phyloP scores from a whole-genome alignment of 2,329 filamentous ascomycete genomes.

The Botryotinia convoluta region DNA sequence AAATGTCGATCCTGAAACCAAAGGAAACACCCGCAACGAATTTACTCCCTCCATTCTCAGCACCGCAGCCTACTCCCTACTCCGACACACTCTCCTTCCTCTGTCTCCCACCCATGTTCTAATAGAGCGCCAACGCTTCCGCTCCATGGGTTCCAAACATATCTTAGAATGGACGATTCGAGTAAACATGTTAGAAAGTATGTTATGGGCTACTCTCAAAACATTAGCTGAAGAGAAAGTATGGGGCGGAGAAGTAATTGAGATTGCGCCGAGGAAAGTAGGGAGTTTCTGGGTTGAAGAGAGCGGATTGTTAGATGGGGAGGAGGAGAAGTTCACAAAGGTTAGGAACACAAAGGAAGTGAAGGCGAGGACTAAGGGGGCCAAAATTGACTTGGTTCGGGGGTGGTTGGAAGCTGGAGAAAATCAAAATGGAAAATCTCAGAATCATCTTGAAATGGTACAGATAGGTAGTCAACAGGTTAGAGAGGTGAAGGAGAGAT shows the following conservation, averaged over 20 bases:
- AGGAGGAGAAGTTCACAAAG: conserved; percentile 33
- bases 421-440: neutral
- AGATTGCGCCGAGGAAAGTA: conserved; percentile 54
- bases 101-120: conserved; percentile 66
- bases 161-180: conserved; percentile 81
- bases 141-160: conserved; percentile 60
- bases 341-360: conserved; percentile 43
- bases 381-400: conserved; percentile 62
- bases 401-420: conserved; percentile 46
- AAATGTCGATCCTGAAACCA: neutral
- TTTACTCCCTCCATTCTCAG: conserved; percentile 56
- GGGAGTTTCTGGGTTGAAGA: conserved; percentile 53
- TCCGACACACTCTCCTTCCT: conserved; percentile 45
- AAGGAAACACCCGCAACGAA: conserved; percentile 39
- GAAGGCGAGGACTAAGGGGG: conserved; percentile 49
- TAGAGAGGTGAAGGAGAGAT: conserved; percentile 39
- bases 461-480: conserved; percentile 38
- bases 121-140: conserved; percentile 62
- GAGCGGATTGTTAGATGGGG: conserved; percentile 23
- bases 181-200: conserved; percentile 78
- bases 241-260: conserved; percentile 46
- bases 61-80: conserved; percentile 52
- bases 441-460: conserved; percentile 33
- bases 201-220: conserved; percentile 70
- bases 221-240: conserved; percentile 49